Percentiles rank a stretch among this genome's conserved stretches.
Conservation (phyloP, 306 rosid species). For the Ammopiptanthus mongolicus region DNA sequence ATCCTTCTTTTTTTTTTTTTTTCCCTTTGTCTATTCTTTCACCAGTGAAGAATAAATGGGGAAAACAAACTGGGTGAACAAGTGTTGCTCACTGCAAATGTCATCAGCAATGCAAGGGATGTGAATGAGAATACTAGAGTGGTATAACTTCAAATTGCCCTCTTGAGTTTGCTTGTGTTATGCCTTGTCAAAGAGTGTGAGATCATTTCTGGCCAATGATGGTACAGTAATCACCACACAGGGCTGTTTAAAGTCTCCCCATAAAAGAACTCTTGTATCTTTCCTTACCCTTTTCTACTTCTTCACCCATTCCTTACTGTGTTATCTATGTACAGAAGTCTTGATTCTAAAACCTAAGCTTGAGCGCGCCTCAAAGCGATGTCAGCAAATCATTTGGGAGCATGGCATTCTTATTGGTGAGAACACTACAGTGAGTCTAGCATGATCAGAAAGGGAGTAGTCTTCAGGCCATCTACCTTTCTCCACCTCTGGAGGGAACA, state of each 20-base stretch:
- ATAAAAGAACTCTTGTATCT: conserved; percentile 13
- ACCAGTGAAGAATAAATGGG: background rate
- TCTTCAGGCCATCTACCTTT: conserved; percentile 93
- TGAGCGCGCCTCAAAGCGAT: background rate
- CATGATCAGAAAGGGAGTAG: conserved; percentile 89
- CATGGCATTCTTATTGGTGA: conserved; percentile 84
- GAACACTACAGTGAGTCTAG: conserved; percentile 82
- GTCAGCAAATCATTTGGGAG: conserved; percentile 48
- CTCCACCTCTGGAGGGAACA: conserved; percentile 91
- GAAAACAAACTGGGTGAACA: background rate
- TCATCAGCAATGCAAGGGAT: background rate
- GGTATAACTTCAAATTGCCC: background rate
- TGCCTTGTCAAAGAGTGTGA: background rate
- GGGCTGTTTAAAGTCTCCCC: conserved; percentile 11
- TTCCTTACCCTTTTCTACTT: conserved; percentile 2
- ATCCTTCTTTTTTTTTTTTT: background rate
- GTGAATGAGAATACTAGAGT: background rate
- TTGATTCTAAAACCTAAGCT: conserved; percentile 15
- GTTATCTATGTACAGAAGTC: conserved; percentile 25
- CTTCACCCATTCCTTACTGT: conserved; percentile 19
- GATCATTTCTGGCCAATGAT: background rate
- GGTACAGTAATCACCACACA: conserved; percentile 9
- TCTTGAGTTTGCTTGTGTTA: conserved; percentile 3
- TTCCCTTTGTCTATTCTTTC: conserved; percentile 14
- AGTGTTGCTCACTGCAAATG: conserved; percentile 1